Conservation (phyloP, 2,329 filamentous ascomycete genomes). For the Botryosphaeria agaves region DNA sequence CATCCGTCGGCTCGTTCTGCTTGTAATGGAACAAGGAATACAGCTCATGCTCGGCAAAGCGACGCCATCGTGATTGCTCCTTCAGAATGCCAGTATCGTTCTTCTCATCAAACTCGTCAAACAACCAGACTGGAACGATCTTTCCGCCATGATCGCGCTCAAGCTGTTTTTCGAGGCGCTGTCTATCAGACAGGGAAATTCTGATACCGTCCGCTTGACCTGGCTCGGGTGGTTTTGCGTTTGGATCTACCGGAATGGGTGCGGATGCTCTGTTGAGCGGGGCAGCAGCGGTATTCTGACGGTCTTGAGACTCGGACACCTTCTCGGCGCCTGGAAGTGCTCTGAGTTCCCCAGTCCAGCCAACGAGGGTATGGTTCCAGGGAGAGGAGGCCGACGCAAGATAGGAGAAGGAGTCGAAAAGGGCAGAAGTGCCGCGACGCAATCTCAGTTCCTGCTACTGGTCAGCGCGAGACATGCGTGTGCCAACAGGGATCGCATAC, state of each 20-base stretch:
- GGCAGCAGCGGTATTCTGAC: conserved; percentile 32
- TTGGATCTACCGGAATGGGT: conserved; percentile 55
- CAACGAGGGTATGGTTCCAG: conserved; percentile 86
- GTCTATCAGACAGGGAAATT: conserved; percentile 49
- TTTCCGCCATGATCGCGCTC: conserved; percentile 56
- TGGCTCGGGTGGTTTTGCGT: conserved; percentile 30
- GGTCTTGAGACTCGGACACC: conserved; percentile 9
- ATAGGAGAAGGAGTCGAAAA: conserved; percentile 82
- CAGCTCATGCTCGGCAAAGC: conserved; percentile 79
- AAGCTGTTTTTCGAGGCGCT: conserved; percentile 57
- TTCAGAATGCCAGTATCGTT: conserved; percentile 53
- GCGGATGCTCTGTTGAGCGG: conserved; percentile 60
- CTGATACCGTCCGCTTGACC: conserved; percentile 1
- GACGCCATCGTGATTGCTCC: conserved; percentile 73
- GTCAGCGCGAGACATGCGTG: background rate
- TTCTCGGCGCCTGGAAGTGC: conserved; percentile 10
- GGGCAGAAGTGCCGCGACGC: conserved; percentile 73
- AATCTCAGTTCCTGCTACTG: conserved; percentile 47
- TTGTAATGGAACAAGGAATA: conserved; percentile 95
- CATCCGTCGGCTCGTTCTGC: conserved; percentile 78
- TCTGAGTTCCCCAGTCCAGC: conserved; percentile 71
- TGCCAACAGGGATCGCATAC: conserved; percentile 17
- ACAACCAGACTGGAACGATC: conserved; percentile 78
- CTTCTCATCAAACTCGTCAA: conserved; percentile 51
- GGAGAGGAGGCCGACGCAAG: conserved; percentile 67